These are phyloP conservation scores for Pseudodiploospora longispora DNA, from an alignment of 2,329 filamentous ascomycete species.

Conservation along the genomic window DNA sequence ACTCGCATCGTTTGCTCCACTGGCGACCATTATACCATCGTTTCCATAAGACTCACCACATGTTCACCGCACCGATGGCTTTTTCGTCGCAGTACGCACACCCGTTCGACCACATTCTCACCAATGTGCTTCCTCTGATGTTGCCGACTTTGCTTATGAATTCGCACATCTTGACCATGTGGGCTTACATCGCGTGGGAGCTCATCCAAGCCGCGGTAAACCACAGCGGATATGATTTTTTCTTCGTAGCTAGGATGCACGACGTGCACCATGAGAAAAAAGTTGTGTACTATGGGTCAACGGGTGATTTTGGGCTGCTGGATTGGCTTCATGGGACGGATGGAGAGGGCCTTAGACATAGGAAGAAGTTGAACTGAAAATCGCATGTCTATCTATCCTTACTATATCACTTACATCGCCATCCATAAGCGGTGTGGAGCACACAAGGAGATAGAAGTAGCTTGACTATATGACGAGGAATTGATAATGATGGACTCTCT, in stretches of 20 bases:
- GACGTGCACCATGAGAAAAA: constrained; percentile 51
- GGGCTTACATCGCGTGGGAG: constrained; percentile 39
- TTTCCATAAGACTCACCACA: constrained; percentile 49
- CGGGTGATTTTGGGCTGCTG: constrained; percentile 35
- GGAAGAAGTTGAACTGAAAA: constrained; percentile 6
- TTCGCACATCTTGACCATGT: constrained; percentile 43
- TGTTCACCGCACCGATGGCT: constrained; percentile 46
- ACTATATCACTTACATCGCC: too few relatives aligned
- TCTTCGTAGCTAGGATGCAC: constrained; percentile 39
- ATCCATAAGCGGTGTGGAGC: too few relatives aligned
- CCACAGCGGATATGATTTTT: constrained; percentile 51
- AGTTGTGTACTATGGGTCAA: constrained; percentile 40
- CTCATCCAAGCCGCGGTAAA: constrained; percentile 44
- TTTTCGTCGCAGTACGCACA: constrained; percentile 49
- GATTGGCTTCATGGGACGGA: constrained; percentile 48
- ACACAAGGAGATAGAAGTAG: too few relatives aligned
- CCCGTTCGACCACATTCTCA: constrained; percentile 46
- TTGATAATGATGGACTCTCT: too few relatives aligned
- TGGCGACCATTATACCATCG: constrained; percentile 36
- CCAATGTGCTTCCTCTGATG: constrained; percentile 44
- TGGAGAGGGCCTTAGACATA: constrained; percentile 9
- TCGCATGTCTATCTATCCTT: background rate
- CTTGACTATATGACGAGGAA: too few relatives aligned
- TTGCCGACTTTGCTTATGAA: constrained; percentile 38
- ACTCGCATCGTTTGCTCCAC: constrained; percentile 45